Base-by-base conservation (phyloP, 2,329 filamentous ascomycete species). In the Trichophyton rubrum region DNA sequence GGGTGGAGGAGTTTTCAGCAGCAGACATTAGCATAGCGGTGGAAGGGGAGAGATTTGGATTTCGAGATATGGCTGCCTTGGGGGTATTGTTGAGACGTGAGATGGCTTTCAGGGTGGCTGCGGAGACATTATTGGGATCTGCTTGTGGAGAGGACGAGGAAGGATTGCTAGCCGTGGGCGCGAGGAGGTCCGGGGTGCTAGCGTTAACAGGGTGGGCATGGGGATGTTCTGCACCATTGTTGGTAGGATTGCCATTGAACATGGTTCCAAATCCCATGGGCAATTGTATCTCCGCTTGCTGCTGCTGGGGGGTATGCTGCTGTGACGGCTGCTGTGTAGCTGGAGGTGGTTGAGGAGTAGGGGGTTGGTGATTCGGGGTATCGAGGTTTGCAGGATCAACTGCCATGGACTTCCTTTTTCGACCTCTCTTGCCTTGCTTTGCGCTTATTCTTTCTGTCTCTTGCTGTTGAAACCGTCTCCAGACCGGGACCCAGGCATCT, bases 401-500 rank as follows among this genome's bases (percentile, higher is more conserved):
- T 24, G 47, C 60, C 11, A 60, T 49, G 2, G 62, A 45, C 47
- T 70, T 69, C 41, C 70, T 62, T 62, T 71, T 69, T 30, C 69
- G 67, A 45, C 61, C 63, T 51, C 62, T 64, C 24, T 67, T 67
- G 38, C 69, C 69, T 60, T 75, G 73, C n/a, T 73, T 67, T 45
- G 70, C 71, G 63, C 71, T 68, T 56, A 75, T 74, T 1, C 73
- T 68, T 33, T 65, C 65, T 5, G 69, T 70, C 63, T 75, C 73
- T 0, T 73, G 66, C 33, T 72, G 67, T 61, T 75, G 71, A 67
- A 72, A 75, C 40, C 69, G 68, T 63, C 68, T 68, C 73, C 73
- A 75, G 11, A 71, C 72, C 2, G 73, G 73, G 41, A 75, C 71
- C 73, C 73, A 75, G n/a, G 68, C 64, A 63, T 75, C 73, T 3